Evolutionary conservation across 2,329 filamentous ascomycete genomes (phyloP).

Genomic region (Sporothrix euskadiensis): DNA sequence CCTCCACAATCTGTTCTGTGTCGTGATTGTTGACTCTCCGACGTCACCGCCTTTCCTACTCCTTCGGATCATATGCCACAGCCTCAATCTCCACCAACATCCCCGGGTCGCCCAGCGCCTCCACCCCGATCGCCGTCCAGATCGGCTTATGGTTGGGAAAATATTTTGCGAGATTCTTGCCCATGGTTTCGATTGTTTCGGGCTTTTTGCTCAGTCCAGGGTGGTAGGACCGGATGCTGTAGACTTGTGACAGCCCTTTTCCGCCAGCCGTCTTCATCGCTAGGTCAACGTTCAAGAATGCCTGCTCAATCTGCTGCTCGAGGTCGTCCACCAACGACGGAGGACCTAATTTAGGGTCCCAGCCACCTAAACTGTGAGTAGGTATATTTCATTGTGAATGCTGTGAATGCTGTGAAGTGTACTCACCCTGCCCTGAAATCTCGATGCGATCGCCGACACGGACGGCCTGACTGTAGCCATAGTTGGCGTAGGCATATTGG

Average conservation of each 20-base stretch:
- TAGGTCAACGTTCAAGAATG: slow-evolving; percentile 56
- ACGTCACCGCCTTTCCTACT: background rate
- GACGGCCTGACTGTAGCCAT: slow-evolving; percentile 50
- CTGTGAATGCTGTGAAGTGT: no score
- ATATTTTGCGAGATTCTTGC: slow-evolving; percentile 51
- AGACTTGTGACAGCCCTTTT: slow-evolving; percentile 38
- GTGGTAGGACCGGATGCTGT: slow-evolving; percentile 41
- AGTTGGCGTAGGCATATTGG: slow-evolving; percentile 38
- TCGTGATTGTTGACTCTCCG: background rate
- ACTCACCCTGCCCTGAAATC: slow-evolving; percentile 46
- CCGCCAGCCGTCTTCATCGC: slow-evolving; percentile 52
- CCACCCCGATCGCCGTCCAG: slow-evolving; percentile 57
- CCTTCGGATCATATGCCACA: slow-evolving; percentile 9
- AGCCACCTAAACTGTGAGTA: slow-evolving; percentile 30
- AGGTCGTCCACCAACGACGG: slow-evolving; percentile 33
- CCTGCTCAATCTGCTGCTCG: slow-evolving; percentile 46
- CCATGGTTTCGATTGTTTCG: slow-evolving; percentile 45
- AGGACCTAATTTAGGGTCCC: background rate
- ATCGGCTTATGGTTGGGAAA: slow-evolving; percentile 55
- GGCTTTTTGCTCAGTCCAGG: slow-evolving; percentile 44
- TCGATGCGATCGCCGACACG: slow-evolving; percentile 52
- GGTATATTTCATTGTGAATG: background rate
- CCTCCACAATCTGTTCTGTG: background rate
- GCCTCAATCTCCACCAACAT: slow-evolving; percentile 62
- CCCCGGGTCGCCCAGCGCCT: slow-evolving; percentile 47